Percentiles rank a stretch among this genome's conserved stretches.
These are phyloP conservation scores for Thermothelomyces thermophilus DNA, from an alignment of 2,329 filamentous ascomycete species.

Conservation along the genomic window DNA sequence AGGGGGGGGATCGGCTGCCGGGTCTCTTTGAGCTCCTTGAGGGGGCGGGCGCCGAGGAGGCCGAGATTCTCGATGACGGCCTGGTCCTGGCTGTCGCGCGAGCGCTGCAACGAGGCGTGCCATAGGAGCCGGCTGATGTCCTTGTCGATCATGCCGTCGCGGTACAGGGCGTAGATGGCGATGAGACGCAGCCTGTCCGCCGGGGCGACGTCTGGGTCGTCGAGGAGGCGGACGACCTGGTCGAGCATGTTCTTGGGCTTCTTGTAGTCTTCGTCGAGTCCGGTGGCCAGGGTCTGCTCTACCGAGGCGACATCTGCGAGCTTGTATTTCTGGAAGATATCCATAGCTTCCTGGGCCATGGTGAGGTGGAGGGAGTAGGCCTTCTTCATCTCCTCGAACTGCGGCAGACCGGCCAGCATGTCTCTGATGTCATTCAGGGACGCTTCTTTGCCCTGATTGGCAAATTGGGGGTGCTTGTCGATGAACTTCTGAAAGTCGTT, in stretches of 20 bases:
- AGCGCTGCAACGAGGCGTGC: conserved; percentile 70
- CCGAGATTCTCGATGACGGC: conserved; percentile 72
- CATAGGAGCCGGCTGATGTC: conserved; percentile 79
- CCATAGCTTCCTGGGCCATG: conserved; percentile 98
- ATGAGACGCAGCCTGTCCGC: conserved; percentile 79
- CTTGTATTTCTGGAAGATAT: conserved; percentile 77
- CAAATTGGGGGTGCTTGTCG: conserved; percentile 85
- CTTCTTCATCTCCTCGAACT: conserved; percentile 94
- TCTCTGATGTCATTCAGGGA: conserved; percentile 90
- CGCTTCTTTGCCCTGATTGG: conserved; percentile 62
- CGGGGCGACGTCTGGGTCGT: conserved; percentile 67
- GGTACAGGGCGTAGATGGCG: conserved; percentile 77
- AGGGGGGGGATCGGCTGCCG: conserved; percentile 59
- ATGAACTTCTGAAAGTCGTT: conserved; percentile 89
- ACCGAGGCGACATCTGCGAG: conserved; percentile 79
- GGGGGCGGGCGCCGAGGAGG: conserved; percentile 68
- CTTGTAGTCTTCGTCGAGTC: conserved; percentile 83
- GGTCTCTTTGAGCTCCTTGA: conserved; percentile 66
- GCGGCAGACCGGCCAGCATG: conserved; percentile 89
- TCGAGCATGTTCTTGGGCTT: conserved; percentile 87
- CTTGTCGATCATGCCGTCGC: conserved; percentile 74
- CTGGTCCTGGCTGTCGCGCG: conserved; percentile 45
- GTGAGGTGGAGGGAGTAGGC: conserved; percentile 89
- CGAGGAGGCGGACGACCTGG: conserved; percentile 77
- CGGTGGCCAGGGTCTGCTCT: conserved; percentile 87